Evolutionary conservation across 257 asterid genomes (phyloP), one percentile per base, ranked within the genome.

Genomic region (Striga asiatica): DNA sequence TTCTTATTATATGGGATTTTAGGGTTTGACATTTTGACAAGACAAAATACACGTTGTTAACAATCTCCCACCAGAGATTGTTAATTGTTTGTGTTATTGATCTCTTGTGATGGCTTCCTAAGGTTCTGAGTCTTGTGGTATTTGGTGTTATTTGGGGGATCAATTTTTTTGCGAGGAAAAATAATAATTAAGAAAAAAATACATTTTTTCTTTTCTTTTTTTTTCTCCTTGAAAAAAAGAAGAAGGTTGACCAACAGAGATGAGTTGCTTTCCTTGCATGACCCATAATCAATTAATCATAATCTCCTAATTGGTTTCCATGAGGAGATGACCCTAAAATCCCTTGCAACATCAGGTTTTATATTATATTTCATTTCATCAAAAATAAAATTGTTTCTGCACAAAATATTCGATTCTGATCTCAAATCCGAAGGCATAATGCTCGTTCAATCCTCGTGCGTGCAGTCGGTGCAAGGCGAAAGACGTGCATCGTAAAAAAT

Each of bases 241-340:
- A 34, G 2, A 20, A 12, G 16, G 28, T 3, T 6, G 37, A 16
- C 18, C 9, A 23, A 7, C 2, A 6, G 10, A 34, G 39, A 81
- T 76, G 89, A 57, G 34, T 64, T 83, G 94, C 67, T 83, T 81
- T 71, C 59, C 76, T 59, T 83, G 94, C 59, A 54, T 74, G 57
- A 72, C 48, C 18, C 28, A 71, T 55, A 60, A 10, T n/a, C n/a
- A n/a, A n/a, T n/a, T 10, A 41, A 53, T 34, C 23, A 45, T n/a
- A 70, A 62, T n/a, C 68, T 69, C 65, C 65, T 64, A 3, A 49
- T 52, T 35, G 77, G 71, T 27, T 71, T 49, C 60, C 84, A 74
- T 50, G 79, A 76, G 14, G 80, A 60, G 5, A 37, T 38, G 65
- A 18, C 43, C 54, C 71, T 69, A 24, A 58, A 59, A 65, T 71